Percentiles rank a stretch among this genome's conserved stretches.
Conservation (phyloP, 2,329 filamentous ascomycete species). For the Chrysoporthe deuterocubensis region DNA sequence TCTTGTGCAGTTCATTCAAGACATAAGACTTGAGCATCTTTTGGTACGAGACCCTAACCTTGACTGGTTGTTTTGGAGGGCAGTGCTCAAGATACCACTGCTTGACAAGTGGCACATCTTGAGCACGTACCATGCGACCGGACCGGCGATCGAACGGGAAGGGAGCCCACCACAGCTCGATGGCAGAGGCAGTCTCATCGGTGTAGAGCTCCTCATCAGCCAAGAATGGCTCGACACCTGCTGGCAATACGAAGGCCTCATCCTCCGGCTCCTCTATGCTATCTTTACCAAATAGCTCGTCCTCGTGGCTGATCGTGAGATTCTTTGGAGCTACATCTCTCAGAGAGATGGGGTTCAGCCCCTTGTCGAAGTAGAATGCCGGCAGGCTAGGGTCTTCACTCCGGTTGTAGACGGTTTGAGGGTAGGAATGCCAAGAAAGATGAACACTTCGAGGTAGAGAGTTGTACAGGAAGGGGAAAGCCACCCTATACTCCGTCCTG, state of each 20-base stretch:
- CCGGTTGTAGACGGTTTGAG: slow-evolving; percentile 88
- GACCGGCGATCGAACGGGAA: slow-evolving; percentile 94
- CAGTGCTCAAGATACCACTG: slow-evolving; percentile 99
- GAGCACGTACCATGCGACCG: slow-evolving; percentile 92
- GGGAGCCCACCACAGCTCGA: slow-evolving; percentile 97
- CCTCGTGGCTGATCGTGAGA: slow-evolving; percentile 87
- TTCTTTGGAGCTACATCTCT: slow-evolving; percentile 94
- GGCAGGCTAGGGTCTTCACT: slow-evolving; percentile 88
- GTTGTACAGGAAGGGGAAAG: slow-evolving; percentile 95
- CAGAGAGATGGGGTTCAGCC: slow-evolving; percentile 96
- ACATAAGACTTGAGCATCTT: slow-evolving; percentile 96
- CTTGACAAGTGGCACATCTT: slow-evolving; percentile 96
- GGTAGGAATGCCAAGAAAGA: slow-evolving; percentile 90
- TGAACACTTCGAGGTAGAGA: slow-evolving; percentile 93
- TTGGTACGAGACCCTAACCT: slow-evolving; percentile 97
- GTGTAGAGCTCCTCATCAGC: slow-evolving; percentile 88
- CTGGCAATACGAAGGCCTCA: slow-evolving; percentile 82
- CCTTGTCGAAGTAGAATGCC: slow-evolving; percentile 97
- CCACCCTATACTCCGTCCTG: slow-evolving; percentile 92
- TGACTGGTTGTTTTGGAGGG: slow-evolving; percentile 84
- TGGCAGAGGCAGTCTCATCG: slow-evolving; percentile 86
- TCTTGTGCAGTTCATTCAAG: slow-evolving; percentile 95
- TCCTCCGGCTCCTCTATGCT: slow-evolving; percentile 77
- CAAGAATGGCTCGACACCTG: slow-evolving; percentile 83
- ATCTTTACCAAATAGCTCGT: slow-evolving; percentile 85